Evolutionary conservation across 2,329 filamentous ascomycete species (phyloP), one percentile per base, ranked within the genome.

Genomic region (Paracoccidioides brasiliensis): DNA sequence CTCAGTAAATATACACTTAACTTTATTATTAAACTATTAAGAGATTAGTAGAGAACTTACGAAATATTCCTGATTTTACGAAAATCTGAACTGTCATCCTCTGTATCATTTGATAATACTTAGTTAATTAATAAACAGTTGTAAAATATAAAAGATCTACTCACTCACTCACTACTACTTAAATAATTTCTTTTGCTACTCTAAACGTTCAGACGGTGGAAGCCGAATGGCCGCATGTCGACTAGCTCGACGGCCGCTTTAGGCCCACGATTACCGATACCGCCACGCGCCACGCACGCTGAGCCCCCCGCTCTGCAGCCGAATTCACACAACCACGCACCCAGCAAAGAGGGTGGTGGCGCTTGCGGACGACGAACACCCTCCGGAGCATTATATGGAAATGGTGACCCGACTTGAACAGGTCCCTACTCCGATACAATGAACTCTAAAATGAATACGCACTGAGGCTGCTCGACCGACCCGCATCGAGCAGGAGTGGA

Each of bases 381-480:
- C 42, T 37, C 53, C 41, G 10, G 53, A 54, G 32, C 48, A 46
- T 22, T 54, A 54, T 44, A 45, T 54, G 32, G 43, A 54, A 4
- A 32, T 33, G 22, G 12, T 53, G 22, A 32, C 35, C 22, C 1
- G n/a, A 40, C 15, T 32, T 15, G n/a, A 38, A 43, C 51, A 22
- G n/a, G 33, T 41, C 15, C 15, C 33, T 33, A 35, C 22, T 42
- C 32, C 22, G 44, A 43, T 42, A 43, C 41, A n/a, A 35, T 22
- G 22, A 22, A 22, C 22, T 22, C 22, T 22, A 22, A 1, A 22
- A 22, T 44, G 30, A 32, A 30, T 54, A 54, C 12, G 42, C 32
- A 32, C 30, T 33, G 22, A 38, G 48, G 38, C 53, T 54, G 53
- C 53, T 54, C 32, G 44, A 54, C 22, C 22, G 22, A 22, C 22